These are phyloP conservation scores for Gastrodia elata DNA, from an alignment of 106 monocot genomes.

Conservation along the genomic window DNA sequence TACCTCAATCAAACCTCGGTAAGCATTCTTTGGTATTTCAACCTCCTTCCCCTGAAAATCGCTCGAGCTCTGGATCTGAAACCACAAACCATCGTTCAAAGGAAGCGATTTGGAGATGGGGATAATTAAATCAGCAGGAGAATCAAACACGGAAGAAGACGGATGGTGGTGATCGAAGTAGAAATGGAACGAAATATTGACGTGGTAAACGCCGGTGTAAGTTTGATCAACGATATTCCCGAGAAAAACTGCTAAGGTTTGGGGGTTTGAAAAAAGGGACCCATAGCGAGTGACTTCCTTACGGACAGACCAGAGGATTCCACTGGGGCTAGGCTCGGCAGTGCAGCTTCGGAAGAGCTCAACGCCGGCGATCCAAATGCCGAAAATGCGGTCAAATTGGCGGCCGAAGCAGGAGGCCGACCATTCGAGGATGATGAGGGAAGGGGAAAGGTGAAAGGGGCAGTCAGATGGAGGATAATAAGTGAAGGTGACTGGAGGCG, in stretches of 20 bases:
- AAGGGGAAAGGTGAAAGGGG: constrained; percentile 16
- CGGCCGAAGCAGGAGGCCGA: constrained; percentile 46
- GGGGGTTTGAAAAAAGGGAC: constrained; percentile 24
- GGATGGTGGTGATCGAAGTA: constrained; percentile 1
- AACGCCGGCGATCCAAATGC: constrained; percentile 49
- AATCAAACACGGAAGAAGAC: constrained; percentile 14
- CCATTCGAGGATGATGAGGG: constrained; percentile 50
- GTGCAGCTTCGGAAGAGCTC: constrained; percentile 60
- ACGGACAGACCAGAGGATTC: constrained; percentile 47
- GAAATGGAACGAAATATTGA: constrained; percentile 18
- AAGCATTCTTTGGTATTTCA: constrained; percentile 51
- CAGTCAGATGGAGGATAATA: constrained; percentile 30
- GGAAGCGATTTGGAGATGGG: constrained; percentile 64
- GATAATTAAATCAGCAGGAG: constrained; percentile 59
- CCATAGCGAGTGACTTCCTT: constrained; percentile 55
- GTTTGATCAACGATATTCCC: constrained; percentile 29
- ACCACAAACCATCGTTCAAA: constrained; percentile 66
- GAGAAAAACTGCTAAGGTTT: constrained; percentile 47
- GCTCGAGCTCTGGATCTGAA: constrained; percentile 39
- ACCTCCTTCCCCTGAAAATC: constrained; percentile 38
- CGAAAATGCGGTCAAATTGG: constrained; percentile 63
- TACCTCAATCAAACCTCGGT: constrained; percentile 64
- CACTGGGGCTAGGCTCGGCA: constrained; percentile 38
- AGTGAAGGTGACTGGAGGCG: constrained; percentile 29
- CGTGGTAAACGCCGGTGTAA: constrained; percentile 23